These are phyloP conservation scores for Ganoderma sinense DNA, from an alignment of 1,284 basidiomycete species.

Conservation along the genomic window DNA sequence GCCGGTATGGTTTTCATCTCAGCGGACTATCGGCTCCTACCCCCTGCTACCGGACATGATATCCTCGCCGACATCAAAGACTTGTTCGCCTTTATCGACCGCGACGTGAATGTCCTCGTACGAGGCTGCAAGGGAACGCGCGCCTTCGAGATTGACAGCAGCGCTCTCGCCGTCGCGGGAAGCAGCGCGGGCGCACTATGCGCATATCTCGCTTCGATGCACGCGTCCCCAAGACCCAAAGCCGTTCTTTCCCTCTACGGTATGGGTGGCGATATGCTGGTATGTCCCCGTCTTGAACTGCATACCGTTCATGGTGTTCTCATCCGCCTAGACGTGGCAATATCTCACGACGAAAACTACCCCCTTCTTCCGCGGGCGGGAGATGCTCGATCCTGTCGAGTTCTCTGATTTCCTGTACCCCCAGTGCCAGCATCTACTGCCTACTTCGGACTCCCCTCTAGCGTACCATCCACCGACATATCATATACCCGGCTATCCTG, in stretches of 20 bases:
- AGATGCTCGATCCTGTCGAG: slow-evolving; percentile 45
- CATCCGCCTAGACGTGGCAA: slow-evolving; percentile 42
- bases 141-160: slow-evolving; percentile 45
- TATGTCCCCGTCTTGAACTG: slow-evolving; percentile 39
- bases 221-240: slow-evolving; percentile 58
- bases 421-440: slow-evolving; percentile 35
- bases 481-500: slow-evolving; percentile 61
- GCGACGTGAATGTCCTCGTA: slow-evolving; percentile 35
- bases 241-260: slow-evolving; percentile 66
- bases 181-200: slow-evolving; percentile 70
- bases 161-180: slow-evolving; percentile 60
- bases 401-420: slow-evolving; percentile 45
- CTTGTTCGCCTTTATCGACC: slow-evolving; percentile 55
- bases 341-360: slow-evolving; percentile 46
- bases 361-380: slow-evolving; percentile 50
- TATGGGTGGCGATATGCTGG: slow-evolving; percentile 67
- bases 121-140: not conserved
- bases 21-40: slow-evolving; percentile 66
- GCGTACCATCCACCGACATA: slow-evolving; percentile 54
- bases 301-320: not conserved
- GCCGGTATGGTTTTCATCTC: slow-evolving; percentile 53
- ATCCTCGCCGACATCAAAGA: slow-evolving; percentile 63
- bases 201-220: slow-evolving; percentile 65
- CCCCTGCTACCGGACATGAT: slow-evolving; percentile 63
- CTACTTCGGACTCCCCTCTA: slow-evolving; percentile 53